These are phyloP conservation scores for Elsinoe perseae DNA, from an alignment of 2,329 filamentous ascomycete species.

Conservation along the genomic window DNA sequence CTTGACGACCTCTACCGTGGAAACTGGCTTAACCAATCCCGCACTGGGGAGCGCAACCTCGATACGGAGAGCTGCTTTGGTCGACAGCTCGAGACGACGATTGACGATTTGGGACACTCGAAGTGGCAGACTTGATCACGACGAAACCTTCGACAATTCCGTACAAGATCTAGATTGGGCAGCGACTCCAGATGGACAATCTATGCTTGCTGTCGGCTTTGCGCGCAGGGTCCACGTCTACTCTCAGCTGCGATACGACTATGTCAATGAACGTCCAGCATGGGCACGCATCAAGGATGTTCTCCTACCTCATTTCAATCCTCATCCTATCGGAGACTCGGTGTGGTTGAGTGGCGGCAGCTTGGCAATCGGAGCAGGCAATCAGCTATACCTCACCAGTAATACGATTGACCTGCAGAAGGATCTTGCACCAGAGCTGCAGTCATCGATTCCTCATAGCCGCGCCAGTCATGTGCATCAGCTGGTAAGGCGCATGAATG, in stretches of 20 bases:
- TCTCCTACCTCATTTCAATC: slow-evolving; percentile 63
- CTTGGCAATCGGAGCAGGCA: slow-evolving; percentile 80
- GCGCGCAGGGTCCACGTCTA: slow-evolving; percentile 75
- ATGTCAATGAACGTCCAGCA: slow-evolving; percentile 77
- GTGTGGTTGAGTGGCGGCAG: slow-evolving; percentile 83
- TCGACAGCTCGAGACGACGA: slow-evolving; percentile 63
- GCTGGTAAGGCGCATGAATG: slow-evolving; percentile 73
- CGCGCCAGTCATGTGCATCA: slow-evolving; percentile 66
- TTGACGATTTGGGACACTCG: slow-evolving; percentile 88
- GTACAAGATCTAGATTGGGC: slow-evolving; percentile 92
- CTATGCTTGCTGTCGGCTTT: slow-evolving; percentile 86
- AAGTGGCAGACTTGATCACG: slow-evolving; percentile 71
- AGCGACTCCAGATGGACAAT: slow-evolving; percentile 79
- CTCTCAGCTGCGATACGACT: slow-evolving; percentile 84
- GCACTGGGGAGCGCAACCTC: slow-evolving; percentile 78
- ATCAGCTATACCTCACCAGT: slow-evolving; percentile 81
- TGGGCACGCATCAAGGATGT: slow-evolving; percentile 84
- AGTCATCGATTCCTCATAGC: slow-evolving; percentile 41
- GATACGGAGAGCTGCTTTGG: slow-evolving; percentile 76
- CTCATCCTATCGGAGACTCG: slow-evolving; percentile 86
- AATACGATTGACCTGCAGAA: slow-evolving; percentile 61
- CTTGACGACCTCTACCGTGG: slow-evolving; percentile 72
- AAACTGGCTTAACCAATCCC: slow-evolving; percentile 66
- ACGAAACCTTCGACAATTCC: slow-evolving; percentile 55
- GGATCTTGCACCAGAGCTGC: slow-evolving; percentile 50